Evolutionary conservation across 1,284 basidiomycete genomes (phyloP).

Genomic region (Ganoderma multipileum): DNA sequence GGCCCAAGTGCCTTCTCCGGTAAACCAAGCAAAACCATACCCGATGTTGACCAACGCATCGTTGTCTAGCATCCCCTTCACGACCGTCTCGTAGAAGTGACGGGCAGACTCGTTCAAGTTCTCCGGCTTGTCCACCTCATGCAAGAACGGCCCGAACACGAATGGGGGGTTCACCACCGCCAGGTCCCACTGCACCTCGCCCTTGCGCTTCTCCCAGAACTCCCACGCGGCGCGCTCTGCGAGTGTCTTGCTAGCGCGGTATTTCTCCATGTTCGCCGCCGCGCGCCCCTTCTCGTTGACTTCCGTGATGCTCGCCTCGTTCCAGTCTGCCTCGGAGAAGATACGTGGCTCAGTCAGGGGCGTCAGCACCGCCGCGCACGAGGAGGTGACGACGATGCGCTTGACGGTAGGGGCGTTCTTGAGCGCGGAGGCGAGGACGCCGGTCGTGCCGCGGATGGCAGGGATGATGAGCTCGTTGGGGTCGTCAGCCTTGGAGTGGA

Average conservation of each 20-base stretch:
- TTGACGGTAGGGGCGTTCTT: constrained; percentile 52
- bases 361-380: constrained; percentile 52
- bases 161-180: constrained; percentile 62
- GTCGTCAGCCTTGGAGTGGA: constrained; percentile 41
- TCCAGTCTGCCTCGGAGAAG: constrained; percentile 66
- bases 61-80: constrained; percentile 30
- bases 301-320: constrained; percentile 56
- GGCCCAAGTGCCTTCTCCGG: not conserved
- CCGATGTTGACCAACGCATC: constrained; percentile 24
- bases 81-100: constrained; percentile 42
- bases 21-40: not conserved
- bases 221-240: constrained; percentile 73
- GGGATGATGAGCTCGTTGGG: constrained; percentile 43
- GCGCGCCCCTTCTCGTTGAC: constrained; percentile 58
- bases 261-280: constrained; percentile 51
- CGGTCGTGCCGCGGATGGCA: constrained; percentile 38
- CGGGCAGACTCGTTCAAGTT: constrained; percentile 61
- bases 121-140: constrained; percentile 54
- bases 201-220: constrained; percentile 60
- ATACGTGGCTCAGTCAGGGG: constrained; percentile 7
- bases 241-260: constrained; percentile 69
- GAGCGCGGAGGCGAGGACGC: constrained; percentile 26
- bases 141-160: constrained; percentile 55
- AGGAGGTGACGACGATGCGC: constrained; percentile 71
- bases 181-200: constrained; percentile 56